Base-by-base conservation (phyloP, 1,284 basidiomycete genomes). In the Moesziomyces parantarcticus region DNA sequence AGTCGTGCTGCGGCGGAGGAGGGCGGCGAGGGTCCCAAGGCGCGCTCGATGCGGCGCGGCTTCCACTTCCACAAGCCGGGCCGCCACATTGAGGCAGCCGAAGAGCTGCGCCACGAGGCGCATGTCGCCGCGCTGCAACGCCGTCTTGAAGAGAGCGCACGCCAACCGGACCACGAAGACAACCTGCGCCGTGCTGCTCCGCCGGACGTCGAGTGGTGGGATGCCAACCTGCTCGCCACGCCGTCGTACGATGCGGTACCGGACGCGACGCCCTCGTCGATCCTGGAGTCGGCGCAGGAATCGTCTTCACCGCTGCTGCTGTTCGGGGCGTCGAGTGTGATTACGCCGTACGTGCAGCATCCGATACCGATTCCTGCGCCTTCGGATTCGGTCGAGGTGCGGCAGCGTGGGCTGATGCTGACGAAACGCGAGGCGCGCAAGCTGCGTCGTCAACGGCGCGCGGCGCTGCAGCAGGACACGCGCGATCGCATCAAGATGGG, bases 191-290 rank as follows among this genome's bases (percentile, higher is more conserved):
- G 94, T 45, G 89, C 90, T 59, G 88, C 91, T 0, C 96, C 96
- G 5, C 97, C 96, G 0, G 90, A 90, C 6, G 88, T 91, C 9
- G 96, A 99, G 84, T 99, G 96, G 96, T 99, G 97, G 96, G 97
- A 99, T 84, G 89, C 88, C 32, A 89, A 92, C 0, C 86, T 97
- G n/a, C 85, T 99, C 11, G 91, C 92, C 0, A 89, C 87, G 76
- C 89, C 90, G 83, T 88, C 86, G 1, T 98, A 98, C 83, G 89
- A 90, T 55, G 92, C 93, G 67, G 84, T 64, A 44, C 74, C 51
- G 75, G 81, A 59, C 2, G 5, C 18, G 14, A 77, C 90, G 36
- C 84, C 87, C n/a, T n/a, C n/a, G n/a, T n/a, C n/a, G n/a, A n/a
- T n/a, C n/a, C n/a, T n/a, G n/a, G n/a, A n/a, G n/a, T n/a, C n/a